Percentiles rank a stretch among this genome's conserved stretches.
These are phyloP conservation scores for Chrysoporthe cubensis DNA, from an alignment of 2,329 filamentous ascomycete species.

Conservation along the genomic window DNA sequence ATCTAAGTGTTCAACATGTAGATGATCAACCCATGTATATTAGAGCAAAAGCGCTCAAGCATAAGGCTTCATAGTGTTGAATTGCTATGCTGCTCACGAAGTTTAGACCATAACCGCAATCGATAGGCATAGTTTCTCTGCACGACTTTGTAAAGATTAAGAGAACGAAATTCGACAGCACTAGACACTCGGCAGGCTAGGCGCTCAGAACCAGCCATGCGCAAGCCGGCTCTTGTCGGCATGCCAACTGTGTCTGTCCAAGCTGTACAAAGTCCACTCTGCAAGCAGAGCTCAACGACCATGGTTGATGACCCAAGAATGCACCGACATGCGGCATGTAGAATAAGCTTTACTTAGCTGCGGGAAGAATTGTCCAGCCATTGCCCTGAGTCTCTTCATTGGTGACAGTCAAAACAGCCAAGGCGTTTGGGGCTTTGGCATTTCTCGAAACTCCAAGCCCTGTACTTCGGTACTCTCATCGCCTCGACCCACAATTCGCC, in stretches of 20 bases:
- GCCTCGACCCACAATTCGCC: slow-evolving; percentile 14
- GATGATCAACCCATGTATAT: no score
- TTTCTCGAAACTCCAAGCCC: neutral
- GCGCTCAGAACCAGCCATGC: neutral
- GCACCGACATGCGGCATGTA: neutral
- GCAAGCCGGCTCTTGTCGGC: neutral
- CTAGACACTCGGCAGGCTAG: no score
- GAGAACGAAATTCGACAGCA: no score
- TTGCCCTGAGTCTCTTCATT: neutral
- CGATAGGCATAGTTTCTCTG: no score
- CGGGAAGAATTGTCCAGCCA: neutral
- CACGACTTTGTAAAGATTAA: no score
- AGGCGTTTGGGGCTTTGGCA: slow-evolving; percentile 20
- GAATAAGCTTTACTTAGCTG: neutral
- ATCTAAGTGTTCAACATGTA: no score
- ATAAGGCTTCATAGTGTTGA: no score
- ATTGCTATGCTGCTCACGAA: no score
- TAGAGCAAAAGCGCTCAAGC: no score
- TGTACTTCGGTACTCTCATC: neutral
- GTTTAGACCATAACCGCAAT: no score
- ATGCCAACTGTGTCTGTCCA: neutral
- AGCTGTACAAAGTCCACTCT: no score
- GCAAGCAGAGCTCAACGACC: neutral
- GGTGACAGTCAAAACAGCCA: slow-evolving; percentile 20
- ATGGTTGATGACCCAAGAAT: neutral